A percentile compares a stretch with the other conserved stretches of the same genome.
These are phyloP conservation scores for Tricholoma furcatifolium DNA, from an alignment of 768 basidiomycete genomes.

Conservation along the genomic window DNA sequence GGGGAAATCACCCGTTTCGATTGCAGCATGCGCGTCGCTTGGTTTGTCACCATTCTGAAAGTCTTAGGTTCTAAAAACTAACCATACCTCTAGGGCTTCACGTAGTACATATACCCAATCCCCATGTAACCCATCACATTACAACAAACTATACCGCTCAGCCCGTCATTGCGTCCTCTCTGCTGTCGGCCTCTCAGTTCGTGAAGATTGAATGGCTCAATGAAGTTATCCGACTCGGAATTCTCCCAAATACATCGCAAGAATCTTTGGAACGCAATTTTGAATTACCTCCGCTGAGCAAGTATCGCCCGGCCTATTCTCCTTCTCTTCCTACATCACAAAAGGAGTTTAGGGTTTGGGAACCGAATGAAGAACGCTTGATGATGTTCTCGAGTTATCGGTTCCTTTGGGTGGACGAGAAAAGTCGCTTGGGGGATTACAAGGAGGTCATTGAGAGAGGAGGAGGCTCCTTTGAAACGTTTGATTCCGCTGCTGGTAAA, in stretches of 20 bases:
- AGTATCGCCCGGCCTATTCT: constrained; percentile 60
- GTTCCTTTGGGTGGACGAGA: constrained; percentile 63
- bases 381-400: constrained; percentile 51
- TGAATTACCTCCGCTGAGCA: constrained; percentile 46
- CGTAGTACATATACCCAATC: constrained; percentile 41
- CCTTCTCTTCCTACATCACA: constrained; percentile 45
- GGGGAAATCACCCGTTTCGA: constrained; percentile 33
- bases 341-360: constrained; percentile 59
- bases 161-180: constrained; percentile 51
- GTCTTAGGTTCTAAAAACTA: neutral
- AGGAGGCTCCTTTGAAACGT: constrained; percentile 60
- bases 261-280: constrained; percentile 51
- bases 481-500: constrained; percentile 49
- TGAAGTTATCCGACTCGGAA: constrained; percentile 56
- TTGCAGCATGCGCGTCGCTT: constrained; percentile 46
- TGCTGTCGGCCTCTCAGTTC: constrained; percentile 56
- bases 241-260: constrained; percentile 27
- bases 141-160: constrained; percentile 48
- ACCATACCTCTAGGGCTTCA: constrained; percentile 48
- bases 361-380: constrained; percentile 62
- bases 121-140: constrained; percentile 65
- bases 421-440: constrained; percentile 45
- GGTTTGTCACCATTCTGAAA: constrained; percentile 37
- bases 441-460: constrained; percentile 56
- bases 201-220: constrained; percentile 69